Evolutionary conservation across 345 rosid genomes (phyloP).

Genomic region (Salix suchowensis): DNA sequence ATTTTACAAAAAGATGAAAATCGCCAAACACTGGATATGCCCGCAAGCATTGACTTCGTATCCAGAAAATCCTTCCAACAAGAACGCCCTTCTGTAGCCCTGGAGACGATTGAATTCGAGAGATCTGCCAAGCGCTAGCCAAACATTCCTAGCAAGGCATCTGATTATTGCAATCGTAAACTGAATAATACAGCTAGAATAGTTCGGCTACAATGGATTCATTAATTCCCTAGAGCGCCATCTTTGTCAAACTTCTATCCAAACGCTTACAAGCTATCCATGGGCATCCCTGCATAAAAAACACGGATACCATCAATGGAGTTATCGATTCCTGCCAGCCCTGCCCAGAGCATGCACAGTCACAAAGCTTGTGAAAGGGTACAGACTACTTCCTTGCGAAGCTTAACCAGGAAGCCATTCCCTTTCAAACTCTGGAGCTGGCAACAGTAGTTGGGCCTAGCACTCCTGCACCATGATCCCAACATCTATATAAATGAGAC

Average conservation of each 20-base stretch:
- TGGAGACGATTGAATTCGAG: too few species aligned
- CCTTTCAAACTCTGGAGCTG: background rate
- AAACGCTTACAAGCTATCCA: background rate
- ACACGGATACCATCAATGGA: background rate
- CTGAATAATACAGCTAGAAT: background rate
- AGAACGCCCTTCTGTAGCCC: too few species aligned
- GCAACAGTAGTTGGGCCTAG: too few species aligned
- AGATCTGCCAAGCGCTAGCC: too few species aligned
- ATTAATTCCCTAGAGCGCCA: background rate
- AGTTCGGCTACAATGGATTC: background rate
- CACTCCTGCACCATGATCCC: too few species aligned
- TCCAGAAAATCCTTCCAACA: too few species aligned
- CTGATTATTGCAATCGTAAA: background rate
- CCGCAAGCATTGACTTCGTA: too few species aligned
- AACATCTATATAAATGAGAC: too few species aligned
- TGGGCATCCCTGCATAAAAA: background rate
- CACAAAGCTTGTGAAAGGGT: conserved; percentile 7
- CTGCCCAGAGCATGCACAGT: background rate
- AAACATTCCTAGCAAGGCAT: background rate
- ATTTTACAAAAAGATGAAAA: too few species aligned
- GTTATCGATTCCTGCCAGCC: too few species aligned
- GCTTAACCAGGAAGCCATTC: background rate
- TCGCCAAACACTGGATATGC: too few species aligned
- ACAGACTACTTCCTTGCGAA: background rate
- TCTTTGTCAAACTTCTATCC: background rate